Percentiles rank a stretch among this genome's conserved stretches.
Conservation (phyloP, 768 basidiomycete genomes). For the Cantharellus cinnabarinus region DNA sequence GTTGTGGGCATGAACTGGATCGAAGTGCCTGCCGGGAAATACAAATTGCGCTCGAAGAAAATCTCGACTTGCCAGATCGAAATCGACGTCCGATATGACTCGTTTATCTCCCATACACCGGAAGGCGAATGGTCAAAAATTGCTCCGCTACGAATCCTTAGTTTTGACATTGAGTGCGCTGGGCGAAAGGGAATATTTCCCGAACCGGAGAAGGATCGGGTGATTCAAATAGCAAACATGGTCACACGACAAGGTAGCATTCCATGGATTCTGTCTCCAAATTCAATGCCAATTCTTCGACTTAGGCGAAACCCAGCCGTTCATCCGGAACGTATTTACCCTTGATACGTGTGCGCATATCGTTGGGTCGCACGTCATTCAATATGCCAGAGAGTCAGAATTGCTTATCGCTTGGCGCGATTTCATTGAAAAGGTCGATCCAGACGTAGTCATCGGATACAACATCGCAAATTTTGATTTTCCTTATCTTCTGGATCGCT, state of each 20-base stretch:
- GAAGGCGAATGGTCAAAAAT: conserved; percentile 85
- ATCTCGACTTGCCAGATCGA: conserved; percentile 81
- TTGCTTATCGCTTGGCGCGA: conserved; percentile 75
- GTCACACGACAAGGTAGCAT: conserved; percentile 79
- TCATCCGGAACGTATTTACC: conserved; percentile 91
- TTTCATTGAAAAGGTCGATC: conserved; percentile 77
- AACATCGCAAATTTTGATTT: conserved; percentile 90
- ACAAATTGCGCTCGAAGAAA: conserved; percentile 41
- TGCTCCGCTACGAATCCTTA: conserved; percentile 82
- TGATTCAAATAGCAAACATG: conserved; percentile 99
- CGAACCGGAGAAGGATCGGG: conserved; percentile 73
- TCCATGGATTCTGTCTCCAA: not conserved
- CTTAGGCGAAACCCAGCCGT: conserved; percentile 74
- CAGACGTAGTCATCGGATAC: conserved; percentile 92
- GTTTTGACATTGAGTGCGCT: conserved; percentile 98
- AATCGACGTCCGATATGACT: conserved; percentile 61
- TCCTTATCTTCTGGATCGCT: conserved; percentile 86
- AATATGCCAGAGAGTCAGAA: conserved; percentile 50
- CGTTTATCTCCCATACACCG: conserved; percentile 74
- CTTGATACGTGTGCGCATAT: conserved; percentile 88
- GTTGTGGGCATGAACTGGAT: conserved; percentile 99
- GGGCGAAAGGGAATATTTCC: conserved; percentile 96
- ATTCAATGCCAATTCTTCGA: not conserved
- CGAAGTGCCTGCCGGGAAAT: conserved; percentile 70
- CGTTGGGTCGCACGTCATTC: conserved; percentile 90